These are phyloP conservation scores for Gymnopus androsaceus DNA, from an alignment of 1,284 basidiomycete genomes.

Conservation along the genomic window DNA sequence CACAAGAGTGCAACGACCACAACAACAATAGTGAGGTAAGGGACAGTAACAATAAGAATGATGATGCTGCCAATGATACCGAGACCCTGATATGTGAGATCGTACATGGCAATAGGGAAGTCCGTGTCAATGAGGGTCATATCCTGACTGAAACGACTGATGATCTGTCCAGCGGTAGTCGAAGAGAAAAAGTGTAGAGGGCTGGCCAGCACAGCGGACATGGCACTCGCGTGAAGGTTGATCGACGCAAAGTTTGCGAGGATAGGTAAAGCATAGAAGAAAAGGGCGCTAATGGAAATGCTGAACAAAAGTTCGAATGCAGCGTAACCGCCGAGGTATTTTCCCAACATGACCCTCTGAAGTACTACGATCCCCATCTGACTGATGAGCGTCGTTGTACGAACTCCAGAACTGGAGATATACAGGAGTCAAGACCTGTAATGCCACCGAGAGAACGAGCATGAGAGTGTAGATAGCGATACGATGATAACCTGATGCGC, in stretches of 20 bases:
- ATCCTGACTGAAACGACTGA: conserved; percentile 8
- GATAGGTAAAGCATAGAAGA: neutral
- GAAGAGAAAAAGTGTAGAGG: neutral
- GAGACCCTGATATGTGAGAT: neutral
- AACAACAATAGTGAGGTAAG: conserved; percentile 3
- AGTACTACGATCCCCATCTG: too few species aligned
- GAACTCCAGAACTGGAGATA: conserved; percentile 6
- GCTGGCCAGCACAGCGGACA: neutral
- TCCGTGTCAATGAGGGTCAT: conserved; percentile 1
- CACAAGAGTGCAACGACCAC: neutral
- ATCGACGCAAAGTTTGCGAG: neutral
- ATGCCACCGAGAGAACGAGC: neutral
- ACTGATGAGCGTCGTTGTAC: neutral
- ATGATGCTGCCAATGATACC: conserved; percentile 2
- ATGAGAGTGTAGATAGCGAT: neutral
- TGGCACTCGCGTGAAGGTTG: conserved; percentile 1
- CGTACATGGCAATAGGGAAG: neutral
- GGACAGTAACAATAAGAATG: neutral
- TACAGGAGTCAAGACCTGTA: neutral
- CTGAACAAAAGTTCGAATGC: neutral
- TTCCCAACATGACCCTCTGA: neutral
- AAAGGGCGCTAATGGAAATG: neutral
- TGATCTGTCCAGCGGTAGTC: neutral
- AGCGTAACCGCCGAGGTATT: neutral
- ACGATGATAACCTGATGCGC: neutral